Percentiles rank a stretch among this genome's conserved stretches.
phyloP scores from a whole-genome alignment of 495 filamentous ascomycete genomes.

The Poronia punctata region DNA sequence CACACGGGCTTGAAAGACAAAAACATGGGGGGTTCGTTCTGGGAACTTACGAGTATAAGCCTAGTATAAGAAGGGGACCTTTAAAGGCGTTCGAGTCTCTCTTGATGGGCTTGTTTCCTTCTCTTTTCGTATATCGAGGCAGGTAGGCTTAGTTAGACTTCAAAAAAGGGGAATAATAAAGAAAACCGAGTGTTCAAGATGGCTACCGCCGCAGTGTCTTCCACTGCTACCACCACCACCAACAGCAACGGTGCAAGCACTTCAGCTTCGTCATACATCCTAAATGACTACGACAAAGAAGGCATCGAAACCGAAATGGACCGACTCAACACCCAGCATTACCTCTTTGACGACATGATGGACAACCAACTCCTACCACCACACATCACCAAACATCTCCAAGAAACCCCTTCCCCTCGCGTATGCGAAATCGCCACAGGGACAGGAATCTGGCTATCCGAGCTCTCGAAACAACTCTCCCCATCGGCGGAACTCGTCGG shows the following conservation, averaged over 20 bases:
- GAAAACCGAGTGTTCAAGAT: no score
- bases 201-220: no score
- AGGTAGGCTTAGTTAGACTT: no score
- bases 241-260: not conserved
- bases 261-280: not conserved
- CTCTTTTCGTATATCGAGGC: no score
- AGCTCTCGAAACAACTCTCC: not conserved
- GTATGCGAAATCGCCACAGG: slow-evolving; percentile 1
- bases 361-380: slow-evolving; percentile 1
- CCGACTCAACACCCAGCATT: not conserved
- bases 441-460: not conserved
- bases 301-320: not conserved
- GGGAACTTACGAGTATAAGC: no score
- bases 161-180: no score
- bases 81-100: no score
- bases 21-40: no score
- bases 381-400: not conserved
- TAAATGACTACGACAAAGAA: not conserved
- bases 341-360: slow-evolving; percentile 4
- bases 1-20: no score
- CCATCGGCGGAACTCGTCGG: slow-evolving; percentile 3
- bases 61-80: no score
- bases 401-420: not conserved
- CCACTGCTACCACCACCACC: not conserved
- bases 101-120: no score